phyloP scores from a whole-genome alignment of 352 stramenopile genomes.

The Chrysophaeum taylorii region DNA sequence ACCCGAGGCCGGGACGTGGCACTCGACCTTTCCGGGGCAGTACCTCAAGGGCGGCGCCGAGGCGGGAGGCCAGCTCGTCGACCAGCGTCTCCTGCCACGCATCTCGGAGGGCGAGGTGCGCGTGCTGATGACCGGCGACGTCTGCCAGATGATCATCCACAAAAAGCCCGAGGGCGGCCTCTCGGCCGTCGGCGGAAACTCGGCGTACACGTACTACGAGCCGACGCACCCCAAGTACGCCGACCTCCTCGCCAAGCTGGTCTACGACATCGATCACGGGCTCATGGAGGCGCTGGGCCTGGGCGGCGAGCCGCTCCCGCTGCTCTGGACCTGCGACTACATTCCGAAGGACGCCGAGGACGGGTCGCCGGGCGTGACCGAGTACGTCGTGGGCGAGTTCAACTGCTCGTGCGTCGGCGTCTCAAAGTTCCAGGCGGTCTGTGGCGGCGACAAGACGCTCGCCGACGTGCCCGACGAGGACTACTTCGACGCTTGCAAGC shows the following conservation, averaged over 20 bases:
- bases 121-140: neutral
- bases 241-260: neutral
- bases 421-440: too few species aligned
- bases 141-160: slow-evolving; percentile 1
- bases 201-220: slow-evolving; percentile 15
- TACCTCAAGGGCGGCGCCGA: slow-evolving; percentile 14
- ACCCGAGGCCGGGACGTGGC: neutral
- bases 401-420: slow-evolving; percentile 14
- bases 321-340: slow-evolving; percentile 15
- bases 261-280: slow-evolving; percentile 8
- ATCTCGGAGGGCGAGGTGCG: slow-evolving; percentile 14
- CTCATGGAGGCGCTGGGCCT: slow-evolving; percentile 14
- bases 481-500: too few species aligned
- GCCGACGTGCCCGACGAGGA: too few species aligned
- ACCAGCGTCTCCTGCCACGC: slow-evolving; percentile 16
- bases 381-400: slow-evolving; percentile 14
- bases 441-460: too few species aligned
- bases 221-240: slow-evolving; percentile 4
- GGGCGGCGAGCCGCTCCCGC: neutral
- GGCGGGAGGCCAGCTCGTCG: slow-evolving; percentile 5
- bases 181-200: neutral
- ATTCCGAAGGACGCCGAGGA: slow-evolving; percentile 16
- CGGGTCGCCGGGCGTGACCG: too few species aligned
- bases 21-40: neutral
- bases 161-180: slow-evolving; percentile 20